These are phyloP conservation scores for Talaromyces sp. DNA, from an alignment of 2,329 filamentous ascomycete genomes.

Conservation along the genomic window DNA sequence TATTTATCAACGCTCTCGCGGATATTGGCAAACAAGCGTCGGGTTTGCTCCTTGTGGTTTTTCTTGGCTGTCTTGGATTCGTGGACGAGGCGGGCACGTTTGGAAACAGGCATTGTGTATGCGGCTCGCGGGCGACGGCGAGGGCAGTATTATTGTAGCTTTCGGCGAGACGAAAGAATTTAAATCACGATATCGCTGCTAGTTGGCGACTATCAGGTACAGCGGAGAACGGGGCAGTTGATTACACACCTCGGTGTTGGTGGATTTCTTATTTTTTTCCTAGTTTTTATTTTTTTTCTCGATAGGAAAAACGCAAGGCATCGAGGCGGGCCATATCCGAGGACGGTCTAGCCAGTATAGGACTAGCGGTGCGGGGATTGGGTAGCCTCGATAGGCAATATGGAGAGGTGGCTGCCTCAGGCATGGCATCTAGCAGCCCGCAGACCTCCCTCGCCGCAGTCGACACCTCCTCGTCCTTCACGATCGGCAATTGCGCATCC, in stretches of 20 bases:
- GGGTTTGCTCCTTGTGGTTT: constrained; percentile 78
- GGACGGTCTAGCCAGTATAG: constrained; percentile 19
- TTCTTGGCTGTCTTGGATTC: constrained; percentile 91
- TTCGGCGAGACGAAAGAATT: background rate
- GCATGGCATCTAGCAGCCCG: background rate
- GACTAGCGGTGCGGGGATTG: constrained; percentile 3
- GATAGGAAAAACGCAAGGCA: background rate
- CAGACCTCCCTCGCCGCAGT: background rate
- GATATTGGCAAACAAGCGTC: constrained; percentile 81
- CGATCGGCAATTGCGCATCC: background rate
- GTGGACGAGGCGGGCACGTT: constrained; percentile 82
- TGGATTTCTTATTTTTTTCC: background rate
- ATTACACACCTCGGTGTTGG: background rate
- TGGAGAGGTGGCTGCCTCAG: constrained; percentile 7
- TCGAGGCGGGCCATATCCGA: constrained; percentile 34
- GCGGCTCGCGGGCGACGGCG: background rate
- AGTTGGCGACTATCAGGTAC: background rate
- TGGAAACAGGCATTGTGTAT: constrained; percentile 82
- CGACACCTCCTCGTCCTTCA: background rate
- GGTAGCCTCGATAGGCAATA: constrained; percentile 4
- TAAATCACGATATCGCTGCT: background rate
- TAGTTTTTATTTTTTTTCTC: constrained; percentile 5
- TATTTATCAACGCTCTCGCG: constrained; percentile 79
- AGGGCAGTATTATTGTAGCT: background rate
- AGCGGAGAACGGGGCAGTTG: background rate